Evolutionary conservation across 1,139 yeast species (phyloP).

Genomic region (Diutina rugosa): DNA sequence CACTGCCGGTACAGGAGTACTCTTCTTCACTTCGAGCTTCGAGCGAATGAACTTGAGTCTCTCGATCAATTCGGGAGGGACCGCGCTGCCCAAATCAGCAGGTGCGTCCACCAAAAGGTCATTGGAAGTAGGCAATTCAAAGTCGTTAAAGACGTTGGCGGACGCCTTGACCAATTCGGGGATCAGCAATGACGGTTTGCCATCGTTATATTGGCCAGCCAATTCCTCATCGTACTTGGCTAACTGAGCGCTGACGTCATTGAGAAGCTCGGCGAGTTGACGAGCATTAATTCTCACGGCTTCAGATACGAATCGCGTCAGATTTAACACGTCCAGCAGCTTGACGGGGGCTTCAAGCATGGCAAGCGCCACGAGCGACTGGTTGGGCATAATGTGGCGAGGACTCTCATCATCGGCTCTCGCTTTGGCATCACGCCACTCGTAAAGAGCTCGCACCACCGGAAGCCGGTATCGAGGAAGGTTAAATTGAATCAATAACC

Average conservation of each 20-base stretch:
- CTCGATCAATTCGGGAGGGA: neutral
- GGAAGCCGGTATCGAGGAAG: conserved; percentile 43
- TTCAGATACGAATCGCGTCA: conserved; percentile 37
- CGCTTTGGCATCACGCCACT: conserved; percentile 79
- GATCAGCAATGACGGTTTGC: neutral
- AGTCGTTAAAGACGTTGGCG: neutral
- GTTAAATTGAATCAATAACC: conserved; percentile 51
- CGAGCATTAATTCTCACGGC: conserved; percentile 45
- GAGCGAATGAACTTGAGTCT: neutral
- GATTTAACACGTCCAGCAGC: conserved; percentile 41
- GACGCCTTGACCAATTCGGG: neutral
- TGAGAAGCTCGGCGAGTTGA: conserved; percentile 35
- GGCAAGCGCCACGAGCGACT: conserved; percentile 52
- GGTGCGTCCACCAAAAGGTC: neutral
- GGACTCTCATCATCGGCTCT: conserved; percentile 74
- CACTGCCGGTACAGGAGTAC: neutral
- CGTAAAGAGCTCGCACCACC: conserved; percentile 47
- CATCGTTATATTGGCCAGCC: neutral
- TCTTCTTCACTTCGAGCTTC: neutral
- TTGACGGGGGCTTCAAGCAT: conserved; percentile 42
- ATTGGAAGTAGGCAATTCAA: neutral
- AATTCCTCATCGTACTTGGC: neutral
- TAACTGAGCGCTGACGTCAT: neutral
- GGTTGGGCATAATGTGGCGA: conserved; percentile 76
- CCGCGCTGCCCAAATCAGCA: neutral